Conservation (phyloP, 768 basidiomycete genomes). For the Suillus variegatus region DNA sequence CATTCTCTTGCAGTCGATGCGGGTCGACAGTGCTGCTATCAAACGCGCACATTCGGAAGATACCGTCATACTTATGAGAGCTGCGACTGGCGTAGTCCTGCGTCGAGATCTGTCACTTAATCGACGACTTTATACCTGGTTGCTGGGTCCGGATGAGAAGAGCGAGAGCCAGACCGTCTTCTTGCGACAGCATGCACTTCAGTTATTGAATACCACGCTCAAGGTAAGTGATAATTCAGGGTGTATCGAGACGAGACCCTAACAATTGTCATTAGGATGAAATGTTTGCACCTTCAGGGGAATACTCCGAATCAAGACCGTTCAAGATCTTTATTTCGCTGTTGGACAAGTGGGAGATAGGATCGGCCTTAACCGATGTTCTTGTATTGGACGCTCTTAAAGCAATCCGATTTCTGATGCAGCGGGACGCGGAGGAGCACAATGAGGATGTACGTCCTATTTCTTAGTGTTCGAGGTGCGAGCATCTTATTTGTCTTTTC, state of each 20-base stretch:
- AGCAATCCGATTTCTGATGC: conserved; percentile 60
- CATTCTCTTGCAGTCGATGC: conserved; percentile 75
- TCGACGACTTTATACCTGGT: conserved; percentile 90
- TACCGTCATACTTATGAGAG: conserved; percentile 79
- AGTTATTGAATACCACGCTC: conserved; percentile 68
- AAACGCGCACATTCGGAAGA: conserved; percentile 72
- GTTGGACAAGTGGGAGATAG: conserved; percentile 97
- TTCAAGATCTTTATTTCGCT: conserved; percentile 96
- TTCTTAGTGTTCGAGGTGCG: neutral
- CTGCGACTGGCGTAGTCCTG: conserved; percentile 86
- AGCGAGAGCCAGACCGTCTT: conserved; percentile 74
- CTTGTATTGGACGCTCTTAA: conserved; percentile 81
- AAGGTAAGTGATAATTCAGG: conserved; percentile 43
- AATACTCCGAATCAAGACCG: conserved; percentile 79
- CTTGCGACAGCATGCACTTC: conserved; percentile 69
- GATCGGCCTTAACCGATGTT: conserved; percentile 73
- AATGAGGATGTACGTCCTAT: conserved; percentile 56
- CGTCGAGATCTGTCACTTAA: conserved; percentile 92
- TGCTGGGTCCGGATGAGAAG: conserved; percentile 82
- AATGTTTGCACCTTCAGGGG: conserved; percentile 70
- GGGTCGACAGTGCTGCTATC: conserved; percentile 70
- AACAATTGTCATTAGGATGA: conserved; percentile 51
- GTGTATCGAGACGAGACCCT: conserved; percentile 3
- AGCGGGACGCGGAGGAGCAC: conserved; percentile 49
- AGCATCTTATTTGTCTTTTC: conserved; percentile 7